phyloP scores from a whole-genome alignment of 768 basidiomycete genomes.

The Arthromyces matolae region DNA sequence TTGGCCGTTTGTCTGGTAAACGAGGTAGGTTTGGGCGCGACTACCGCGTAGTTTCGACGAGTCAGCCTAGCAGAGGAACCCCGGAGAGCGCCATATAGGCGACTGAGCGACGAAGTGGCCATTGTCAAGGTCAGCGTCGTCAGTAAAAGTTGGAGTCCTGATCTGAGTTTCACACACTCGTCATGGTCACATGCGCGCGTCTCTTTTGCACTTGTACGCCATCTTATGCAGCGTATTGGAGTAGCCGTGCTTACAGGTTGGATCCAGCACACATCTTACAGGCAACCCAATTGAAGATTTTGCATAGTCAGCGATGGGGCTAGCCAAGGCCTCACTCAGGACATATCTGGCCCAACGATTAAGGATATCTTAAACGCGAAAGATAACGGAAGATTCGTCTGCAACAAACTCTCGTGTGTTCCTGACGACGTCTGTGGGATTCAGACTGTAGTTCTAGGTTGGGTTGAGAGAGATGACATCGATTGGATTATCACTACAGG shows the following conservation, averaged over 20 bases:
- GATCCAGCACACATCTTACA: constrained; percentile 5
- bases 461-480: constrained; percentile 41
- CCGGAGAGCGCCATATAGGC: constrained; percentile 14
- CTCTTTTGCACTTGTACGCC: background rate
- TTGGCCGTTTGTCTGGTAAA: constrained; percentile 6
- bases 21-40: constrained; percentile 5
- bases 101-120: constrained; percentile 20
- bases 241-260: constrained; percentile 31
- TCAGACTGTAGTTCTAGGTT: constrained; percentile 40
- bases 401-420: constrained; percentile 44
- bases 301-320: constrained; percentile 70
- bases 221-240: constrained; percentile 19
- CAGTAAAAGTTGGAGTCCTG: constrained; percentile 1
- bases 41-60: constrained; percentile 8
- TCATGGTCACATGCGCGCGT: background rate
- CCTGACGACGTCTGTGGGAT: constrained; percentile 63
- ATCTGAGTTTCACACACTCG: background rate
- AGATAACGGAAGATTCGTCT: constrained; percentile 31
- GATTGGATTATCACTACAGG: constrained; percentile 83
- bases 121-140: constrained; percentile 9
- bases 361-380: constrained; percentile 40
- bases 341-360: constrained; percentile 67
- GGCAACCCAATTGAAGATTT: constrained; percentile 5
- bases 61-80: constrained; percentile 2
- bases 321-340: constrained; percentile 40